A percentile compares a stretch with the other conserved stretches of the same genome.
Conservation (phyloP, 129 eudicot genomes). For the Rutidosis leptorrhynchoides region DNA sequence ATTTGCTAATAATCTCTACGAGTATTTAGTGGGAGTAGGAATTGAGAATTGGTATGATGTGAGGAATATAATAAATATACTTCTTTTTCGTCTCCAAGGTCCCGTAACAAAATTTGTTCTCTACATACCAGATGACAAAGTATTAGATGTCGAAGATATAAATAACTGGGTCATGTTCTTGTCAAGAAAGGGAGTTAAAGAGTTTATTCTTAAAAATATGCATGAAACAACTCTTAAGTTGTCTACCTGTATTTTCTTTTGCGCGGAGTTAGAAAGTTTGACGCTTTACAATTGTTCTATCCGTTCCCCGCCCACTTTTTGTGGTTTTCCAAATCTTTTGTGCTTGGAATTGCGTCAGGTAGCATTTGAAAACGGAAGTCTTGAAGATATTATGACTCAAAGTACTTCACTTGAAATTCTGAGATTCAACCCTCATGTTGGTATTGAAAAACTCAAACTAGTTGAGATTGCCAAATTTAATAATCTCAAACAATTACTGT, state of each 20-base stretch:
- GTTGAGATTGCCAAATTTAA: neutral
- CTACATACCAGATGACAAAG: too few relatives aligned
- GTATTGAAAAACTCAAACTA: neutral
- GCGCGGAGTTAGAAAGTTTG: too few relatives aligned
- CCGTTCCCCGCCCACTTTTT: neutral
- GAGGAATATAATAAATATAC: neutral
- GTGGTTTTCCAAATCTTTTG: neutral
- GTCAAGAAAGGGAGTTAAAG: conserved; percentile 11
- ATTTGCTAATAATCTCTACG: neutral
- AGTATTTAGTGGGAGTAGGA: neutral
- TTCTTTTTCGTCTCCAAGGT: too few relatives aligned
- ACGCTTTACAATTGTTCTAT: neutral
- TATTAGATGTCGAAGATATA: too few relatives aligned
- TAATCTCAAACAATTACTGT: neutral
- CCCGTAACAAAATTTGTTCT: too few relatives aligned
- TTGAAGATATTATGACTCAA: neutral
- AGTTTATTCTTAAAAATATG: conserved; percentile 7
- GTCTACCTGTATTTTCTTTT: too few relatives aligned
- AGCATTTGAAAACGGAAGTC: neutral
- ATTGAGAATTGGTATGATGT: neutral
- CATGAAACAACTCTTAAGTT: neutral
- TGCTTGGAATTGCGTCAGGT: neutral
- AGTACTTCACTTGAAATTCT: conserved; percentile 6
- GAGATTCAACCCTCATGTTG: neutral
- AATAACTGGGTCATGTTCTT: too few relatives aligned